Base-by-base conservation (phyloP, 1,284 basidiomycete species). In the Ceratobasidium theobromae region DNA sequence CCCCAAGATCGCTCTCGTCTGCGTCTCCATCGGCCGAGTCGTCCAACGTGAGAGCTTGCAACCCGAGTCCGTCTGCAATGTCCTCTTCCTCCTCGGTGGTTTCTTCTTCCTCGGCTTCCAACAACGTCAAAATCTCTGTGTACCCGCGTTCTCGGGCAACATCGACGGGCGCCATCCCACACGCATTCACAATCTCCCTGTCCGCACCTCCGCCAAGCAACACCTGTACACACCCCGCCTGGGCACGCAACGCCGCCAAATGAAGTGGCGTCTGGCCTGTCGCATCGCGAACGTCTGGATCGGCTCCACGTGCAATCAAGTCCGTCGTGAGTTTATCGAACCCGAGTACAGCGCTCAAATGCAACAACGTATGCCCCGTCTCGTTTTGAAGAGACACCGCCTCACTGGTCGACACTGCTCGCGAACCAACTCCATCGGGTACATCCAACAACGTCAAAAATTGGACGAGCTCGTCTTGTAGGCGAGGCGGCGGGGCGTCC, bases 211-310 rank as follows among this genome's bases (percentile, higher is more conserved):
- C 90, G 14, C 84, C 79, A 14, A 97, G 74, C 30, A 99, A 80
- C 3, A 88, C 76, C 41, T 82, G 79, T 0, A 86, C 84, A 73
- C 92, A 93, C 9, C 83, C 81, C 48, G 80, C 77, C 21, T 89
- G 86, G 25, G 84, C 84, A 18, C 81, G 81, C 45, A 95, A 78
- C 0, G 86, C 89, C 14, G 95, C 91, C 73, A 96, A 89, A 74
- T 96, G 93, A 38, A 98, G 79, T 0, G 96, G 86, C 0, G 95
- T 98, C 74, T 84, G 94, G 4, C 96, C 96, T 74, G 94, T 97
- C 68, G 84, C 81, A 76, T 99, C 97, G 65, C 92, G 86, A 1
- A 84, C 83, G 74, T 98, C 93, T 51, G 95, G 72, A 71, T 95
- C 91, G 32, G 88, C 87, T 14, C 84, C 86, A 55, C 85, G 88